These are phyloP conservation scores for Pseudodiploospora longispora DNA, from an alignment of 2,329 filamentous ascomycete genomes.

Conservation along the genomic window DNA sequence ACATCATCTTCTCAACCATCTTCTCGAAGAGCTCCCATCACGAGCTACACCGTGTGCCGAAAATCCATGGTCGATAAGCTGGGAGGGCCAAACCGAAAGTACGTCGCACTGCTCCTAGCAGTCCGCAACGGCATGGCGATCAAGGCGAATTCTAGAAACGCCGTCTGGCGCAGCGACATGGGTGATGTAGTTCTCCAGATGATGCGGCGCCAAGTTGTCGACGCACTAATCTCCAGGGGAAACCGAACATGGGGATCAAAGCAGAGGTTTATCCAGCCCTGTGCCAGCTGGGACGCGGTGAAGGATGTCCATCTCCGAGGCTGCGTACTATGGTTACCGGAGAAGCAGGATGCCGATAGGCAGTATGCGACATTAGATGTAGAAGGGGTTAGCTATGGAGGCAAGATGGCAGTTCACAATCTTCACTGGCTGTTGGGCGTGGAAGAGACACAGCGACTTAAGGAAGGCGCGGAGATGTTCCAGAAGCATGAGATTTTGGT, in stretches of 20 bases:
- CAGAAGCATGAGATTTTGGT: slow-evolving; percentile 33
- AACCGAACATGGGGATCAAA: slow-evolving; percentile 14
- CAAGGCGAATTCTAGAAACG: slow-evolving; percentile 3
- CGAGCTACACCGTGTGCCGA: slow-evolving; percentile 20
- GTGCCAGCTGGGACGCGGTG: slow-evolving; percentile 36
- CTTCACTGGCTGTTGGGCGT: slow-evolving; percentile 42
- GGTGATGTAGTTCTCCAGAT: slow-evolving; percentile 40
- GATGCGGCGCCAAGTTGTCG: slow-evolving; percentile 39
- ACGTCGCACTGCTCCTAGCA: slow-evolving; percentile 11
- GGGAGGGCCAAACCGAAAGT: slow-evolving; percentile 10
- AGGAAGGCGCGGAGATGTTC: slow-evolving; percentile 24
- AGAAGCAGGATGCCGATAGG: slow-evolving; percentile 14
- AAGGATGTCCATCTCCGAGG: slow-evolving; percentile 31
- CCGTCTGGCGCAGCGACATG: slow-evolving; percentile 45
- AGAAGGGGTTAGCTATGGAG: slow-evolving; percentile 21
- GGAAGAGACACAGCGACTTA: slow-evolving; percentile 34
- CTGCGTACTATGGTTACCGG: slow-evolving; percentile 36
- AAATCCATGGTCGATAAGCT: slow-evolving; percentile 22
- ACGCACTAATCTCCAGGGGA: slow-evolving; percentile 30
- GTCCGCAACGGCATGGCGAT: slow-evolving; percentile 20
- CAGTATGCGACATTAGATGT: slow-evolving; percentile 40
- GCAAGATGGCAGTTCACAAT: slow-evolving; percentile 44
- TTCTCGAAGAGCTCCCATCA: slow-evolving; percentile 14
- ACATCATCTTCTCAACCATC: too few species aligned
- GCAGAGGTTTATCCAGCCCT: slow-evolving; percentile 32